Evolutionary conservation across 2,329 filamentous ascomycete genomes (phyloP), one percentile per base, ranked within the genome.

Genomic region (Aspergillus sp.): DNA sequence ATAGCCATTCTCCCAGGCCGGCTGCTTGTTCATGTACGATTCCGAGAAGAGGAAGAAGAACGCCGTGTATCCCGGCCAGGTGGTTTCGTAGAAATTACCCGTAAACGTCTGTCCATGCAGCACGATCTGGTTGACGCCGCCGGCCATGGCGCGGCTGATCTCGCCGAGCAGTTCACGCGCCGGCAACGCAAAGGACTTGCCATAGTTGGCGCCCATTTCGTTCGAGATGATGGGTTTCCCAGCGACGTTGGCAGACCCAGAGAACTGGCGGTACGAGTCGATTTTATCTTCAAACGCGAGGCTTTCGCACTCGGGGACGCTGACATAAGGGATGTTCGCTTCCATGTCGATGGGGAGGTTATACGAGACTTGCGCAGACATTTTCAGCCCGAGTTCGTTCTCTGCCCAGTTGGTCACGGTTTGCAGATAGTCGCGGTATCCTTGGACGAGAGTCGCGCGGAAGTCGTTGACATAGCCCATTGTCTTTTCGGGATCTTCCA

Each of bases 21-120:
- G 73, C 39, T 73, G 67, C 6, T 66, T 59, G 0, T 52, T 57
- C 5, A 59, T 59, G 45, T 68, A 65, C 55, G 68, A 63, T n/a
- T 72, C 69, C 0, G 65, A 64, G 44, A 75, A 75, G 0, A 68
- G 61, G 12, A 71, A 69, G 0, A 64, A 61, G 44, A 76, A 76
- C 0, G 72, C 61, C 0, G 67, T 68, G 40, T 66, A 73, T 0
- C 69, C 70, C 0, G 74, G 74, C 73, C 74, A 77, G 0, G 74
- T 75, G 1, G 74, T 76, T 39, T 70, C 66, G 0, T 54, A 53
- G 42, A 75, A 76, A 5, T 65, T 49, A 2, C 66, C 68, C 0
- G 63, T 62, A 39, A 69, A 73, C 0, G 70, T 53, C 37, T 59
- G 59, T 0, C 73, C 73, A 45, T 77, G 74, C 6, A 75, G 50